Conservation (phyloP, 2,329 filamentous ascomycete genomes). For the Aspergillus chevalieri region DNA sequence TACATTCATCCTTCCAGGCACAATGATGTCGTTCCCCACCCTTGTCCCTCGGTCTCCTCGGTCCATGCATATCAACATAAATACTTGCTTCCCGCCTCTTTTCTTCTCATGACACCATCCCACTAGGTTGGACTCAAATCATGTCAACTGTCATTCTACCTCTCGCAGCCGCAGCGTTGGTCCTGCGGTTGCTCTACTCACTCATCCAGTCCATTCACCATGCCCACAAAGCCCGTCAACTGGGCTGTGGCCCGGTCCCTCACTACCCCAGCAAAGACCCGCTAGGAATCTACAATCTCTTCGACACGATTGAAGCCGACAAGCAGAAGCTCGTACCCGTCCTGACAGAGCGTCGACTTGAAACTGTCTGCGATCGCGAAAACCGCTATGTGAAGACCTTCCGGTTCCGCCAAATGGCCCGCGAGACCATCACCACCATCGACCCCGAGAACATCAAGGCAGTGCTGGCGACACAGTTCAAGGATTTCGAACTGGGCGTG, state of each 20-base stretch:
- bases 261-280: slow-evolving; percentile 21
- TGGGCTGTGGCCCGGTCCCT: slow-evolving; percentile 20
- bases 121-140: slow-evolving; percentile 1
- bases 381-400: slow-evolving; percentile 22
- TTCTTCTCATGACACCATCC: neutral
- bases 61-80: too few relatives aligned
- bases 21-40: too few relatives aligned
- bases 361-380: slow-evolving; percentile 16
- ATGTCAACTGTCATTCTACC: slow-evolving; percentile 16
- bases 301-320: slow-evolving; percentile 18
- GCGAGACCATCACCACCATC: slow-evolving; percentile 21
- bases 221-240: slow-evolving; percentile 18
- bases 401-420: slow-evolving; percentile 17
- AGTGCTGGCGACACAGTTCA: slow-evolving; percentile 74
- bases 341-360: slow-evolving; percentile 14
- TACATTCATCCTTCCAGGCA: too few relatives aligned
- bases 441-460: slow-evolving; percentile 68
- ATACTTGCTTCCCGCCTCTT: neutral
- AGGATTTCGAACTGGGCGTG: slow-evolving; percentile 73
- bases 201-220: slow-evolving; percentile 19
- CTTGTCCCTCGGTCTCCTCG: too few relatives aligned
- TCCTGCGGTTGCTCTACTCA: slow-evolving; percentile 18
- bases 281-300: slow-evolving; percentile 20
- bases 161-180: slow-evolving; percentile 18
- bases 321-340: slow-evolving; percentile 18